Conservation (phyloP, 1,284 basidiomycete species). For the Caloboletus inedulis region DNA sequence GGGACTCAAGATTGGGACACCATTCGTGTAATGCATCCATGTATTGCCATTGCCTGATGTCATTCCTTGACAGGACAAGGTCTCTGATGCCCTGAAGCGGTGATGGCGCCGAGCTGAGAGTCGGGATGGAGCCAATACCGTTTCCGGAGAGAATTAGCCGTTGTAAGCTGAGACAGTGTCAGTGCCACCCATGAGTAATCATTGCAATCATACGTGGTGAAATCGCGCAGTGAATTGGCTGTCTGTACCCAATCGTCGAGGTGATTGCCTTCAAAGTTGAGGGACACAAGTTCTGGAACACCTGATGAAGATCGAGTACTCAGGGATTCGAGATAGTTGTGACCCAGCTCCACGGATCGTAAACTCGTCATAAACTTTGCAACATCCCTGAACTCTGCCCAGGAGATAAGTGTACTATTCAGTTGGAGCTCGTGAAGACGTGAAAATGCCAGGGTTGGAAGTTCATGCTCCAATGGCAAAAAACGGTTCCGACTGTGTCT, state of each 20-base stretch:
- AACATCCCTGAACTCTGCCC: slow-evolving; percentile 62
- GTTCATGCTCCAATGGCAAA: slow-evolving; percentile 31
- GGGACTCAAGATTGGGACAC: slow-evolving; percentile 58
- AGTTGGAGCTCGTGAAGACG: slow-evolving; percentile 67
- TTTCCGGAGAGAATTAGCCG: slow-evolving; percentile 73
- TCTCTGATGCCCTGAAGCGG: slow-evolving; percentile 44
- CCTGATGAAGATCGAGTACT: slow-evolving; percentile 15
- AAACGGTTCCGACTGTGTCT: slow-evolving; percentile 65
- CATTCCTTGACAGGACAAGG: slow-evolving; percentile 66
- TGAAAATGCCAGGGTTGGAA: slow-evolving; percentile 47
- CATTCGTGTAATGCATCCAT: slow-evolving; percentile 69
- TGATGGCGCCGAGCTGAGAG: slow-evolving; percentile 30
- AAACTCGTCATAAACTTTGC: slow-evolving; percentile 60
- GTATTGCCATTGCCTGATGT: slow-evolving; percentile 58
- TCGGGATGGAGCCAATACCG: slow-evolving; percentile 48
- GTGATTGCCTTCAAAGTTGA: slow-evolving; percentile 78
- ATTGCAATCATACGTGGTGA: slow-evolving; percentile 47
- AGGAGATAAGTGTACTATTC: slow-evolving; percentile 70
- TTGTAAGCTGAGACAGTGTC: slow-evolving; percentile 29
- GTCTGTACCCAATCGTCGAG: slow-evolving; percentile 60
- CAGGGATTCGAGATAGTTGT: slow-evolving; percentile 59
- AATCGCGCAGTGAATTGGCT: slow-evolving; percentile 43
- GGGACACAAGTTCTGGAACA: slow-evolving; percentile 41
- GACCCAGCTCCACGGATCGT: slow-evolving; percentile 69
- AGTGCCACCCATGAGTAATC: slow-evolving; percentile 10